phyloP scores from a whole-genome alignment of 768 basidiomycete genomes.

The Naganishia randhawae region DNA sequence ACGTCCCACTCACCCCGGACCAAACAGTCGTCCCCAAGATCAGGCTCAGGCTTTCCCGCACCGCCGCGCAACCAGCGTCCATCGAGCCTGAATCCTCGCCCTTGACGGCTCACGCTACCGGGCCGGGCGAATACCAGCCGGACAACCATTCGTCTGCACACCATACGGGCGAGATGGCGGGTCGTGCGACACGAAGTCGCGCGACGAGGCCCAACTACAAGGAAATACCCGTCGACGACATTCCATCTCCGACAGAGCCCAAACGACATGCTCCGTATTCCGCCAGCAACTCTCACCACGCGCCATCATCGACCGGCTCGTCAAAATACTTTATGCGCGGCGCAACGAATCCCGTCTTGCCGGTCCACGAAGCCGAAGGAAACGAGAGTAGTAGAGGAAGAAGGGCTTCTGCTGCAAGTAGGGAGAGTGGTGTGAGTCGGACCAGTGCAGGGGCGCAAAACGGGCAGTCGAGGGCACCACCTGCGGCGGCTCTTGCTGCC shows the following conservation, averaged over 20 bases:
- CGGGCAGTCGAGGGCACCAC: neutral
- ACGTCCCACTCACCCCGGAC: neutral
- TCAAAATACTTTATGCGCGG: constrained; percentile 17
- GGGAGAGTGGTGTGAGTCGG: constrained; percentile 14
- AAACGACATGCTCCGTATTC: neutral
- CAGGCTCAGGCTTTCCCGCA: neutral
- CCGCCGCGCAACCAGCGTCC: neutral
- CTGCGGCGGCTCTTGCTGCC: neutral
- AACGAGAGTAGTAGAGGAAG: neutral
- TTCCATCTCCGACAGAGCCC: neutral
- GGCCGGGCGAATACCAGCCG: neutral
- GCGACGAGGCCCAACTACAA: neutral
- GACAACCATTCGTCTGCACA: neutral
- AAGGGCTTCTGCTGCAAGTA: constrained; percentile 3
- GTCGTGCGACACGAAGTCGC: neutral
- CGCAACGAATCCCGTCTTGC: neutral
- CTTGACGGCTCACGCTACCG: neutral
- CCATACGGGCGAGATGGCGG: neutral
- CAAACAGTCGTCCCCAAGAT: neutral
- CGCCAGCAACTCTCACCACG: neutral
- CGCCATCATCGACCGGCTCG: neutral
- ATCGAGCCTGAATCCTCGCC: neutral
- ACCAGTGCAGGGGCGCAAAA: neutral
- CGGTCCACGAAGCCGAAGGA: neutral
- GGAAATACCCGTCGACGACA: neutral